A percentile compares a stretch with the other conserved stretches of the same genome.
Evolutionary conservation across 139 green algal genomes (phyloP).

Genomic region (Tetraselmis striata): DNA sequence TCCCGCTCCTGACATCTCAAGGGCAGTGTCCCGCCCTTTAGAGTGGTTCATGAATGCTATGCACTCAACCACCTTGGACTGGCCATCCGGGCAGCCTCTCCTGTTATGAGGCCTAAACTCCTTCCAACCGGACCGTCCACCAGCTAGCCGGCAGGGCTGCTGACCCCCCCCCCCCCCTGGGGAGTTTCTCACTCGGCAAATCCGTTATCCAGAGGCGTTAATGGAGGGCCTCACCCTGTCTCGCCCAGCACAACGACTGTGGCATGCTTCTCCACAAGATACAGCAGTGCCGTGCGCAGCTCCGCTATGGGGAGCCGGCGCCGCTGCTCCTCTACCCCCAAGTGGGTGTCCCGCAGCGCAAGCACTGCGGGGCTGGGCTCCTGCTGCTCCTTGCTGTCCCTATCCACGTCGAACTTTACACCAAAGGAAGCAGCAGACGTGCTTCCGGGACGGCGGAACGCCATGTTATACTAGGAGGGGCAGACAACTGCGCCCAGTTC

Average conservation of each 20-base stretch:
- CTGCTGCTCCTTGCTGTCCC: neutral
- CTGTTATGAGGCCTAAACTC: too few relatives aligned
- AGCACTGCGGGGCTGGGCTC: neutral
- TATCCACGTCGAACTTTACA: neutral
- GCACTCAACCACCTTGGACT: too few relatives aligned
- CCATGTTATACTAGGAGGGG: too few relatives aligned
- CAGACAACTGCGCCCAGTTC: too few relatives aligned
- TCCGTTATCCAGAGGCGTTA: too few relatives aligned
- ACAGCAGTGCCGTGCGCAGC: slow-evolving; percentile 40
- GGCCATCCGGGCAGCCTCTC: too few relatives aligned
- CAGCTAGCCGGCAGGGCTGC: too few relatives aligned
- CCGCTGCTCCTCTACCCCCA: neutral
- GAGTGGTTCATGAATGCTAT: too few relatives aligned
- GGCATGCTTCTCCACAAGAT: slow-evolving; percentile 67
- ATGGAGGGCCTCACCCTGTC: slow-evolving; percentile 46
- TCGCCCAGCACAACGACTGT: slow-evolving; percentile 64
- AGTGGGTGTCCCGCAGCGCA: neutral
- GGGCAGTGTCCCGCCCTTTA: too few relatives aligned
- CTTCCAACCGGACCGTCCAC: too few relatives aligned
- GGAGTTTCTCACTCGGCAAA: too few relatives aligned
- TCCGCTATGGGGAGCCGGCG: neutral
- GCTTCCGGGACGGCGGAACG: neutral
- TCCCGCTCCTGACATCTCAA: slow-evolving; percentile 49
- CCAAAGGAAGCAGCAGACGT: neutral
- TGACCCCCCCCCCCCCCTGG: too few relatives aligned